Conservation (phyloP, 73 alveolate species). For the Blepharisma stoltei region DNA sequence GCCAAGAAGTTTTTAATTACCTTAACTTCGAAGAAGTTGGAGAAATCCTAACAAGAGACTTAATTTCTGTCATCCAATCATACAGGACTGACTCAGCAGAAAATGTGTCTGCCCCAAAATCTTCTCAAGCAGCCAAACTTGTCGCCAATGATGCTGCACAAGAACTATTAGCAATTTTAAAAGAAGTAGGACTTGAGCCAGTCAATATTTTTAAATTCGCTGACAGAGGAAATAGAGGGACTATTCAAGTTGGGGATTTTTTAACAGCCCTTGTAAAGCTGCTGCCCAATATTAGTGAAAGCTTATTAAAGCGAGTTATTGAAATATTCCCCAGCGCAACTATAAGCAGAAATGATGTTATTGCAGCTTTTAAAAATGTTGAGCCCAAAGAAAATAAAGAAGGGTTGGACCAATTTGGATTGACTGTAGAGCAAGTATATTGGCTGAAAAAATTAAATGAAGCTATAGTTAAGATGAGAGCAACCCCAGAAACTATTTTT, state of each 20-base stretch:
- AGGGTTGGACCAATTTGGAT: constrained; percentile 4
- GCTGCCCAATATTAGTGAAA: background rate
- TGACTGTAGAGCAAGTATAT: constrained; percentile 19
- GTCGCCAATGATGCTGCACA: too few relatives aligned
- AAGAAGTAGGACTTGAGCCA: too few relatives aligned
- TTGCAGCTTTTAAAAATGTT: constrained; percentile 20
- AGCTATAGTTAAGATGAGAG: background rate
- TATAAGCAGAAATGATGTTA: background rate
- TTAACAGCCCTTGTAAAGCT: background rate
- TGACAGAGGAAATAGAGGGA: constrained; percentile 7
- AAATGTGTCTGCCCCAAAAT: too few relatives aligned
- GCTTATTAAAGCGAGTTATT: background rate
- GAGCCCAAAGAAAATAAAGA: background rate
- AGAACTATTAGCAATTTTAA: too few relatives aligned
- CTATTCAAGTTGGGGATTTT: background rate
- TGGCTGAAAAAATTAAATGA: background rate
- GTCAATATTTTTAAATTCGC: constrained; percentile 13
- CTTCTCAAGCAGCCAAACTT: too few relatives aligned
- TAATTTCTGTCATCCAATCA: too few relatives aligned
- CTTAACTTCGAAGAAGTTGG: too few relatives aligned
- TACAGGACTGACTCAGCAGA: too few relatives aligned
- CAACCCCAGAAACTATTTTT: background rate
- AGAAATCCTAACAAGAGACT: too few relatives aligned
- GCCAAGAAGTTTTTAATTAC: too few relatives aligned
- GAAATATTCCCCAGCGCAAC: background rate